Evolutionary conservation across 2,329 filamentous ascomycete genomes (phyloP).

Genomic region (Hymenoscyphus linearis): DNA sequence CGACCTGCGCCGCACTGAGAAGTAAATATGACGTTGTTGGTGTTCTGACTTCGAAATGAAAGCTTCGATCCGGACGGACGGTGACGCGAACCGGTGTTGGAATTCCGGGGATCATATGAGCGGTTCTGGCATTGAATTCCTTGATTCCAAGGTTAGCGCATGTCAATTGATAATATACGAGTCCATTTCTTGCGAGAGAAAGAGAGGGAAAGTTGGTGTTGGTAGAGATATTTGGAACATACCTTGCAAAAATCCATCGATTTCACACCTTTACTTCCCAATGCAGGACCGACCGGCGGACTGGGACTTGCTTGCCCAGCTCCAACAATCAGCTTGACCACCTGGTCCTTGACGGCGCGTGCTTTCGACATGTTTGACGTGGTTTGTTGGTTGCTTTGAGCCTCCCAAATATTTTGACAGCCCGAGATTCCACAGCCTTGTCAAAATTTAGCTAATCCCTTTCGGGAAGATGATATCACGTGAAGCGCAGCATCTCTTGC

Average conservation of each 20-base stretch:
- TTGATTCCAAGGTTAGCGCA: slow-evolving; percentile 36
- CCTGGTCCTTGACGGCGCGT: slow-evolving; percentile 49
- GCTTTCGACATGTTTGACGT: slow-evolving; percentile 32
- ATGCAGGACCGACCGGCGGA: slow-evolving; percentile 90
- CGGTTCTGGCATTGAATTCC: slow-evolving; percentile 96
- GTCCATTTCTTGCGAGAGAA: not conserved
- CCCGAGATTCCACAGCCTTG: not conserved
- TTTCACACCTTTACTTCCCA: slow-evolving; percentile 97
- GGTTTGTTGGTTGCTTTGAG: not conserved
- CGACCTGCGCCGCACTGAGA: slow-evolving; percentile 73
- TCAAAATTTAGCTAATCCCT: not conserved
- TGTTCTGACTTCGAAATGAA: slow-evolving; percentile 88
- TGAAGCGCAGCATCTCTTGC: not conserved
- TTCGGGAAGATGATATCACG: not conserved
- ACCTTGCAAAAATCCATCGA: slow-evolving; percentile 99
- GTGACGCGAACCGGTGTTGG: slow-evolving; percentile 88
- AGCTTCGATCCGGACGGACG: slow-evolving; percentile 87
- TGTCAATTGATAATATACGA: not conserved
- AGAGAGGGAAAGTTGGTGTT: not conserved
- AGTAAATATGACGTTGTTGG: slow-evolving; percentile 91
- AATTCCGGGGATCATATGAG: slow-evolving; percentile 74
- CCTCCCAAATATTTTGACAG: not conserved
- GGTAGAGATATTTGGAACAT: slow-evolving; percentile 15
- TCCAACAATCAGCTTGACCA: slow-evolving; percentile 96
- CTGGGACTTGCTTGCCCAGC: slow-evolving; percentile 92